Conservation (phyloP, 2,329 filamentous ascomycete species). For the Fulvia fulva region DNA sequence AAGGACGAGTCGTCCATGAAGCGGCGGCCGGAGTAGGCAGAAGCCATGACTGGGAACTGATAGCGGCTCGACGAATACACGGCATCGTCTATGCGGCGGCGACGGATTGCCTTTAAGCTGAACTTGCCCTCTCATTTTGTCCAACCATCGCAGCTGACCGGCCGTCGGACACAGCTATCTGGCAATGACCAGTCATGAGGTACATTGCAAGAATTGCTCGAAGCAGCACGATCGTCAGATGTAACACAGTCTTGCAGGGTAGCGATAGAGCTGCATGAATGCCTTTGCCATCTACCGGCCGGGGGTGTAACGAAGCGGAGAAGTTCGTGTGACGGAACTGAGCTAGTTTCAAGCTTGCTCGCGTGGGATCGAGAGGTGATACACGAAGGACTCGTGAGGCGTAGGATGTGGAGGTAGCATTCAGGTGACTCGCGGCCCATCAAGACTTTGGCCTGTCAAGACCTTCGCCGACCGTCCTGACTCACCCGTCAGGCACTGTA, state of each 20-base stretch:
- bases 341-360: neutral
- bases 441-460: neutral
- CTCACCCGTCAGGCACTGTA: neutral
- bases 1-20: constrained; percentile 23
- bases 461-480: neutral
- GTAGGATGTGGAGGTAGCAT: neutral
- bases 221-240: neutral
- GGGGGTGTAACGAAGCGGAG: neutral
- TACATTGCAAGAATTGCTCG: neutral
- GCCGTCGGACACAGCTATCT: neutral
- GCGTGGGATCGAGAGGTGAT: neutral
- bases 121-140: neutral
- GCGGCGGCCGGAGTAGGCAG: constrained; percentile 2
- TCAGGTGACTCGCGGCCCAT: neutral
- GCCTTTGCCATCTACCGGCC: neutral
- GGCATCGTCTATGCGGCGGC: neutral
- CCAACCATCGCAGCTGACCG: neutral
- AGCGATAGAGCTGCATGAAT: neutral
- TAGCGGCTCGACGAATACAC: neutral
- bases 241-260: neutral
- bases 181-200: neutral
- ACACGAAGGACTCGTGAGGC: neutral
- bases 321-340: neutral
- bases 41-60: neutral
- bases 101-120: neutral